Evolutionary conservation across 306 rosid genomes (phyloP).

Genomic region (Cyamopsis tetragonoloba): DNA sequence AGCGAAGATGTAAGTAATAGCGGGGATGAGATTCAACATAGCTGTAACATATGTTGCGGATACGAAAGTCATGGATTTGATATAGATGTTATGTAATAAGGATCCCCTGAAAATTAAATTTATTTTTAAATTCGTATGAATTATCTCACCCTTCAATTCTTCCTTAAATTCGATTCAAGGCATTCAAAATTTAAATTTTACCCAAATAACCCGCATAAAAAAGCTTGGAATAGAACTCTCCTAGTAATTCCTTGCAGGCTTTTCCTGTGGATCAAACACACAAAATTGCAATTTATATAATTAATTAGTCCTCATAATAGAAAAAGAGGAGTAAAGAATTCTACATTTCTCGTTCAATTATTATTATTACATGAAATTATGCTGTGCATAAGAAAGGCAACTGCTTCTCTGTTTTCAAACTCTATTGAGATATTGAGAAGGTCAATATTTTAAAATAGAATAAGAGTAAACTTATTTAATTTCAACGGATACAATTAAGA

Average conservation of each 20-base stretch:
- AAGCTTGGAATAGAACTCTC: slow-evolving; percentile 41
- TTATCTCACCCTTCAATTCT: neutral
- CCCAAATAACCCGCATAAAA: slow-evolving; percentile 71
- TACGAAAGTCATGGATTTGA: slow-evolving; percentile 39
- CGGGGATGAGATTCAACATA: slow-evolving; percentile 52
- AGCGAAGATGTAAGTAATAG: slow-evolving; percentile 49
- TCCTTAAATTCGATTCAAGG: neutral
- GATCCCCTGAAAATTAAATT: slow-evolving; percentile 59
- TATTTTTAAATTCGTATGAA: neutral
- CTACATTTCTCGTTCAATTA: neutral
- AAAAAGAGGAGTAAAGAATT: neutral
- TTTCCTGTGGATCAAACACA: slow-evolving; percentile 34
- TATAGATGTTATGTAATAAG: slow-evolving; percentile 42
- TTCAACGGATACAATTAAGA: no score
- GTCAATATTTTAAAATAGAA: no score
- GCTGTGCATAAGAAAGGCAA: neutral
- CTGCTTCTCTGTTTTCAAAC: neutral
- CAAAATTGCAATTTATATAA: neutral
- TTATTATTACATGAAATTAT: neutral
- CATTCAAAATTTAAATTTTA: slow-evolving; percentile 17
- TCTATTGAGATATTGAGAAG: neutral
- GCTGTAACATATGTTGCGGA: slow-evolving; percentile 54
- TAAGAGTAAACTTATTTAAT: no score
- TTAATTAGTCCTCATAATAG: neutral
- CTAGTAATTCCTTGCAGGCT: slow-evolving; percentile 37